Evolutionary conservation across 805 yeast species (phyloP), one percentile per base, ranked within the genome.

Genomic region (Candida qinlingensis): DNA sequence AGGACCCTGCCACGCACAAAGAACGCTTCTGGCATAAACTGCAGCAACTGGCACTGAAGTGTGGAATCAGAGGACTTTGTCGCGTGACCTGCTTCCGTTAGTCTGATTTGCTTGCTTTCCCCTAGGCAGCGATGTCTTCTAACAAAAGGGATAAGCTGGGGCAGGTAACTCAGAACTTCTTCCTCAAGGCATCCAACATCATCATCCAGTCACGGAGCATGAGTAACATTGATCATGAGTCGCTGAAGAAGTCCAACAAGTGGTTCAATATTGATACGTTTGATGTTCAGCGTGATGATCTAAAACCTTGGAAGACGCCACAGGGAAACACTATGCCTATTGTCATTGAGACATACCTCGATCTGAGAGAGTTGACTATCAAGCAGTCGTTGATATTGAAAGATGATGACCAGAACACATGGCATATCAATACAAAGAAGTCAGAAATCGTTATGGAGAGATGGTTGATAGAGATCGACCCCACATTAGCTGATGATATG

Each of bases 391-490:
- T 87, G 31, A 75, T 81, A 34, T 63, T 87, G 37, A 70, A 70
- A 30, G 91, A 85, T 55, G 74, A 73, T 4, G 72, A 73, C 7
- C 77, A 74, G 27, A 72, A 72, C 53, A 59, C 74, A 11, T 81
- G 85, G 77, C 69, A 76, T 8, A 82, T 82, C 10, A 85, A 84
- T 11, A 72, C 76, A 3, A 80, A 77, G 58, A 85, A 85, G 58
- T 74, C 80, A 13, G 98, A 92, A 65, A 79, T 94, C n/a, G 97
- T 94, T 2, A 68, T 94, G 49, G 99, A 94, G 61, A 75, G 99
- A 50, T 94, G 99, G 99, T 72, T 89, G 27, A 69, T 94, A 34
- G 96, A 91, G 63, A 77, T 91, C 51, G 91, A 85, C 58, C 66
- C 77, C 13, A 69, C 68, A 39, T 64, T 63, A 10, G 28, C 70